Percentiles rank a stretch among this genome's conserved stretches.
These are phyloP conservation scores for Boletus bicolor DNA, from an alignment of 768 basidiomycete genomes.

Conservation along the genomic window DNA sequence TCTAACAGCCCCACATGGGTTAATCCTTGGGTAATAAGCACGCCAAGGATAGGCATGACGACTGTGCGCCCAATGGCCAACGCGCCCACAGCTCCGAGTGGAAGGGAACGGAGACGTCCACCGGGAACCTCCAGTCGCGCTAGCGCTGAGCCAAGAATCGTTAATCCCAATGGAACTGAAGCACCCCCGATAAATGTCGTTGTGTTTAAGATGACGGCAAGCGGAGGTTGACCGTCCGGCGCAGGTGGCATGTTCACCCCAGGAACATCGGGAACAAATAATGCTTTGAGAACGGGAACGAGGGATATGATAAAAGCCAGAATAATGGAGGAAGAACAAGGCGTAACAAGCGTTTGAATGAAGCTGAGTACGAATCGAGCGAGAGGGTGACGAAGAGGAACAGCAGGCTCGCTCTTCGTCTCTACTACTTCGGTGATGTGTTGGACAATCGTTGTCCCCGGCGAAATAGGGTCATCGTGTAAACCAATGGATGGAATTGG, in stretches of 20 bases:
- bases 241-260: constrained; percentile 45
- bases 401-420: neutral
- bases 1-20: constrained; percentile 45
- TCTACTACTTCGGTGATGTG: neutral
- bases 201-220: constrained; percentile 57
- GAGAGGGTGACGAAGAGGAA: constrained; percentile 8
- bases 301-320: constrained; percentile 54
- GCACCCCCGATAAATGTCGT: constrained; percentile 59
- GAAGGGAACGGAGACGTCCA: constrained; percentile 42
- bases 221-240: constrained; percentile 66
- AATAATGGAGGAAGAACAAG: constrained; percentile 53
- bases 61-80: constrained; percentile 56
- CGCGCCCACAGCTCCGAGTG: constrained; percentile 49
- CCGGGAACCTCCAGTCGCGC: constrained; percentile 54
- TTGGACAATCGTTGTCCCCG: constrained; percentile 3
- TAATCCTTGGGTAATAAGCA: constrained; percentile 53
- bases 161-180: constrained; percentile 59
- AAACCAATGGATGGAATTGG: neutral
- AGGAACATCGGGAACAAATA: constrained; percentile 49
- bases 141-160: constrained; percentile 60
- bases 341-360: constrained; percentile 40
- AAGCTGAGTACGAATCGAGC: constrained; percentile 14
- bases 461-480: constrained; percentile 1
- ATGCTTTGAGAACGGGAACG: constrained; percentile 53
- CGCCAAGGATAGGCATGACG: constrained; percentile 58